Base-by-base conservation (phyloP, 1,284 basidiomycete species). In the Fomitopsis betulina region DNA sequence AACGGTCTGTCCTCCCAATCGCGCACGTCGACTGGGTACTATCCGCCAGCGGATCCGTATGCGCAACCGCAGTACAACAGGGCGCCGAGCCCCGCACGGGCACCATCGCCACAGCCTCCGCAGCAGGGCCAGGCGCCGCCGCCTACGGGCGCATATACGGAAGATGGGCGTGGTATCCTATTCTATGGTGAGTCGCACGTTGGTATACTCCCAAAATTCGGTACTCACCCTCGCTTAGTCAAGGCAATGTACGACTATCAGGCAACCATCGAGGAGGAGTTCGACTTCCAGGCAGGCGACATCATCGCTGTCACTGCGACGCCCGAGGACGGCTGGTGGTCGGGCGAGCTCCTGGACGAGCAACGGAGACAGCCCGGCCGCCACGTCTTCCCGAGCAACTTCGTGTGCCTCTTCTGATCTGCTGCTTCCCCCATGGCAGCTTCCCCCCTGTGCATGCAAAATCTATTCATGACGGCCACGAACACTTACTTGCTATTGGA, bases 281-380 rank as follows among this genome's bases (percentile, higher is more conserved):
- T 96, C 72, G 91, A 93, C 71, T 96, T 96, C 83, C 92, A 94
- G 68, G 79, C 86, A 23, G 92, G 90, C 5, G 94, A 96, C 72
- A 90, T 96, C 62, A 96, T 97, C 66, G 94, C 94, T 9, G 93
- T 96, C 4, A 96, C 92, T 2, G 82, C 87, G 45, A 95, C 93
- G 15, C 93, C 94, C 12, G 91, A 96, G 62, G 94, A 97, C 67
- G 94, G 93, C 1, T 96, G 94, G 94, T 96, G 94, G 94, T 90
- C 86, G 56, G 91, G 92, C 17, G 84, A 87, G 70, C 72, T 96
- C 58, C 74, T 96, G 45, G 94, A 97, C 67, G 95, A 96, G 69
- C 83, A 83, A 35, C 79, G 94, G 62, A 79, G 93, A 61, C 79
- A 87, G 65, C 80, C 82, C 5, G 94, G 94, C 13, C 79, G 89